Base-by-base conservation (phyloP, 352 stramenopile species). In the Globisporangium echinulatum region DNA sequence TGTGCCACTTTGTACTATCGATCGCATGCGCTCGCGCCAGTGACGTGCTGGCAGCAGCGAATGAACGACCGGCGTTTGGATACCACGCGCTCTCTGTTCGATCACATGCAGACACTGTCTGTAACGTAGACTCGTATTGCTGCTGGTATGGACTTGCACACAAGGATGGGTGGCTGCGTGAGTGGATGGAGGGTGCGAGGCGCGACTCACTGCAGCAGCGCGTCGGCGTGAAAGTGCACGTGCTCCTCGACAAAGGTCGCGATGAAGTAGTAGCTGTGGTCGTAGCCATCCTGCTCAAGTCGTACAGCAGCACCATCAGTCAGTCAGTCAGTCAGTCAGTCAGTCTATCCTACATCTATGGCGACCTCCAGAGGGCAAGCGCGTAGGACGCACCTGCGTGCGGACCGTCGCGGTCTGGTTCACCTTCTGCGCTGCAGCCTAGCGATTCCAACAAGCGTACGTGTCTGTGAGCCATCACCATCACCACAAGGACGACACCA, bases 191-290 rank as follows among this genome's bases (percentile, higher is more conserved):
- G 25, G 25, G 25, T 25, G 25, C 39, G 11, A 44, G 7, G 39
- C 39, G 39, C 39, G 49, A 8, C 42, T 43, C 76, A 77, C 56
- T 79, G 64, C 53, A 94, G 68, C 25, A 98, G 76, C 49, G 73
- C 72, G 25, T 95, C 83, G 13, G 95, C 92, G 72, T 98, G 96
- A 71, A 97, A 94, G 66, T 89, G 80, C 49, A 99, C 69, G 76
- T 99, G 96, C 64, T 98, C 92, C 42, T 97, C 92, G 37, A 98
- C 82, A 65, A 98, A 98, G 2, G 92, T 94, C 62, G 88, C 79
- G 67, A 99, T 98, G 77, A 98, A 98, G 68, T 97, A 98, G 73
- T 99, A 99, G 62, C 83, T 95, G 83, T 99, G 96, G 71, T 99
- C 96, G 71, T 98, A 99, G 47, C 93, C 96, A 15, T 97, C 83